These are phyloP conservation scores for Aspergillus diversus DNA, from an alignment of 495 filamentous ascomycete species.

Conservation along the genomic window DNA sequence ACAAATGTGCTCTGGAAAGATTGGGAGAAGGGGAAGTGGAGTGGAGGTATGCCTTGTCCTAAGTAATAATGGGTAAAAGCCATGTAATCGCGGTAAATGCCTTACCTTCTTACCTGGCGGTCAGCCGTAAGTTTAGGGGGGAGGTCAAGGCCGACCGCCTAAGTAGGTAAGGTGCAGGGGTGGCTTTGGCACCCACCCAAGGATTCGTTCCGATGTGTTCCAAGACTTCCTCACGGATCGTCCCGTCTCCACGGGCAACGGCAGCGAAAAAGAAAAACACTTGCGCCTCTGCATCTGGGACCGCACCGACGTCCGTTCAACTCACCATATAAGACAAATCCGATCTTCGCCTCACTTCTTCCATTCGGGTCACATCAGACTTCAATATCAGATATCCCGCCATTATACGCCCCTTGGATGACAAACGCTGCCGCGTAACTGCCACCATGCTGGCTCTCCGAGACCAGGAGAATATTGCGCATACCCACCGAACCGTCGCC, in stretches of 20 bases:
- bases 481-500: slow-evolving; percentile 74
- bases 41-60: slow-evolving; percentile 38
- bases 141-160: background rate
- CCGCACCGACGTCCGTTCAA: slow-evolving; percentile 16
- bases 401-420: slow-evolving; percentile 27
- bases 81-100: slow-evolving; percentile 27
- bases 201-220: slow-evolving; percentile 26
- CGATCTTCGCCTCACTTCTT: background rate
- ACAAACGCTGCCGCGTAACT: slow-evolving; percentile 28
- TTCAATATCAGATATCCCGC: slow-evolving; percentile 8
- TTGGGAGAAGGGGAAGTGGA: slow-evolving; percentile 28
- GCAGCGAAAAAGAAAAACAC: slow-evolving; percentile 31
- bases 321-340: slow-evolving; percentile 2
- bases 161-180: slow-evolving; percentile 12
- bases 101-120: slow-evolving; percentile 50
- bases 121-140: slow-evolving; percentile 21
- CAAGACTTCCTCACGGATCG: slow-evolving; percentile 25
- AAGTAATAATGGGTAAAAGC: slow-evolving; percentile 11
- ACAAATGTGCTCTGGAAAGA: slow-evolving; percentile 21
- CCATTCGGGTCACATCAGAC: background rate
- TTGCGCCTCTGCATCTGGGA: slow-evolving; percentile 29
- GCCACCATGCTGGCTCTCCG: slow-evolving; percentile 74
- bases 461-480: slow-evolving; percentile 89
- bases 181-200: slow-evolving; percentile 8
- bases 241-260: slow-evolving; percentile 56